Conservation (phyloP, 176 grass and related monocot genomes). For the Zea luxurians region DNA sequence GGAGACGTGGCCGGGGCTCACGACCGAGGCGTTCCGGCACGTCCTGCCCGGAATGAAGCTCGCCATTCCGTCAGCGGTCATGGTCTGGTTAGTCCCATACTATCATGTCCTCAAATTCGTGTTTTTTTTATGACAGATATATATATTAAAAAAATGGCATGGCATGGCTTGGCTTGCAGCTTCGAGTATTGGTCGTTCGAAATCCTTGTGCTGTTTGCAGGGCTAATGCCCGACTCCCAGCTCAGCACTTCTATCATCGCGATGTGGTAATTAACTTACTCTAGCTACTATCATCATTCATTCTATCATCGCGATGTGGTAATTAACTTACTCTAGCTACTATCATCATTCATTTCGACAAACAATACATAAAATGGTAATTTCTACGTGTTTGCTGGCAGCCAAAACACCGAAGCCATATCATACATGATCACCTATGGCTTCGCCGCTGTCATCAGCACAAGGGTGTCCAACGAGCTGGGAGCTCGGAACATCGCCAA, state of each 20-base stretch:
- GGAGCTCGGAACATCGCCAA: conserved; percentile 45
- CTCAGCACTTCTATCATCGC: conserved; percentile 62
- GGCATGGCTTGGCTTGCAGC: conserved; percentile 20
- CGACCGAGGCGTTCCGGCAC: conserved; percentile 41
- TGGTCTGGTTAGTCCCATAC: conserved; percentile 51
- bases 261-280: conserved; percentile 39
- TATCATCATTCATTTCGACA: too few species aligned
- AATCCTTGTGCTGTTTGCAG: conserved; percentile 52
- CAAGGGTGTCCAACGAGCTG: conserved; percentile 70
- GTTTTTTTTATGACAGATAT: neutral
- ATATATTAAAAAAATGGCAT: conserved; percentile 8
- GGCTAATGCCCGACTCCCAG: conserved; percentile 55
- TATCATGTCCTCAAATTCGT: neutral
- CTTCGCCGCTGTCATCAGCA: conserved; percentile 57
- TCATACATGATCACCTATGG: conserved; percentile 64
- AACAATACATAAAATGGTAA: too few species aligned
- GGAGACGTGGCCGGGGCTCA: conserved; percentile 40
- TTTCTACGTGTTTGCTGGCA: neutral
- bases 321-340: neutral
- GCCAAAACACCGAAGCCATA: conserved; percentile 48
- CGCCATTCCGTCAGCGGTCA: conserved; percentile 53
- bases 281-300: too few species aligned
- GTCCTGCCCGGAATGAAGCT: conserved; percentile 46
- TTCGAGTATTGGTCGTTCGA: conserved; percentile 66
- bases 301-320: conserved; percentile 56